Percentiles rank a stretch among this genome's conserved stretches.
phyloP scores from a whole-genome alignment of 495 filamentous ascomycete genomes.

The Thozetella sp. region DNA sequence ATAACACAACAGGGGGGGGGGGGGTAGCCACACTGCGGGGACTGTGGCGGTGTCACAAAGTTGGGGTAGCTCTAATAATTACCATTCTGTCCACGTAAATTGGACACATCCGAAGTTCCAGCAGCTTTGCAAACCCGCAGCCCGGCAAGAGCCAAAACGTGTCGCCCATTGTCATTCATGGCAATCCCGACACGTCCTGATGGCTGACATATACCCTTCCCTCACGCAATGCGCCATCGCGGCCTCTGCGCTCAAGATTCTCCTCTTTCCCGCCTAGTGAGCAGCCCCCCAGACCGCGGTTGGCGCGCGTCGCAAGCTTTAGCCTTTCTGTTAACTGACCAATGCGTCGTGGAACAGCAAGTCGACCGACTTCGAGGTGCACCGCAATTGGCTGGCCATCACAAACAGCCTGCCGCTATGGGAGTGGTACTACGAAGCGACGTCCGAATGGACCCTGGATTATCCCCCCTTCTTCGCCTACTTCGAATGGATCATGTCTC shows the following conservation, averaged over 20 bases:
- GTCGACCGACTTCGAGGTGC: conserved; percentile 99
- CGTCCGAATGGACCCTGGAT: conserved; percentile 98
- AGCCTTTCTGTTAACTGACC: conserved; percentile 8
- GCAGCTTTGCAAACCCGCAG: too few species aligned
- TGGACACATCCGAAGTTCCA: too few species aligned
- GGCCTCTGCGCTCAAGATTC: conserved; percentile 87
- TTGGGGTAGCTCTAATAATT: background rate
- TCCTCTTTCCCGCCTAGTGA: conserved; percentile 96
- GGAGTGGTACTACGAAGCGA: conserved; percentile 96
- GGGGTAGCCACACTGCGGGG: background rate
- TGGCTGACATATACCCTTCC: conserved; percentile 83
- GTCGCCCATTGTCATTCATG: conserved; percentile 4
- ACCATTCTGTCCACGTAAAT: background rate
- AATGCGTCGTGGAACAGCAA: conserved; percentile 60
- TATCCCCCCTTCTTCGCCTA: conserved; percentile 98
- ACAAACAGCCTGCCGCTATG: conserved; percentile 84
- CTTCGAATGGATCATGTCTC: conserved; percentile 93
- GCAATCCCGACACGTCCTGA: conserved; percentile 40
- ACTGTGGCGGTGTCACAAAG: background rate
- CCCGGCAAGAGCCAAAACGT: background rate
- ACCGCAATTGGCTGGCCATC: conserved; percentile 96
- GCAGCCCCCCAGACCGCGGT: conserved; percentile 27
- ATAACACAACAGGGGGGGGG: too few species aligned
- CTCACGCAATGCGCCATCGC: conserved; percentile 85
- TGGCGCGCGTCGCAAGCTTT: background rate